Evolutionary conservation across 2,329 filamentous ascomycete species (phyloP).

Genomic region (Colletotrichum magnum): DNA sequence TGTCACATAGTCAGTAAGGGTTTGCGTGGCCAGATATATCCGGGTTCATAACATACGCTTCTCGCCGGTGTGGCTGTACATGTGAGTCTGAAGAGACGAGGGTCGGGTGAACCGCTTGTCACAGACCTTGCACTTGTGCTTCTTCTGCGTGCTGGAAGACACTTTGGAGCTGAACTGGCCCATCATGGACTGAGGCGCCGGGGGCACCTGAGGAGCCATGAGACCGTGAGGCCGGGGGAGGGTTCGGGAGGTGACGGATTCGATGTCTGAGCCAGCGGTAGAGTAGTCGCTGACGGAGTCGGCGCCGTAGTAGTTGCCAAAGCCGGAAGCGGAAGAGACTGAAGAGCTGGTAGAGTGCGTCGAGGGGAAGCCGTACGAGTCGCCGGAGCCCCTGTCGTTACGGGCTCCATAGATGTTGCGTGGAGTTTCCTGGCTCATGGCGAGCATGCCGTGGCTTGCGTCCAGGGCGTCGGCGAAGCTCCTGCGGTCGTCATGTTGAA

Average conservation of each 20-base stretch:
- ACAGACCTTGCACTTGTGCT: conserved; percentile 99
- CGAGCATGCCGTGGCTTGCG: conserved; percentile 93
- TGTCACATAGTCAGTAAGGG: conserved; percentile 53
- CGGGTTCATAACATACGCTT: conserved; percentile 81
- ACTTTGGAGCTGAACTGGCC: conserved; percentile 97
- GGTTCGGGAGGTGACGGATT: conserved; percentile 84
- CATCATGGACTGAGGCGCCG: conserved; percentile 98
- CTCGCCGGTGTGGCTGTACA: conserved; percentile 98
- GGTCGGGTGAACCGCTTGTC: conserved; percentile 97
- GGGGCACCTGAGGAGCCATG: conserved; percentile 75
- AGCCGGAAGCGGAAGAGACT: conserved; percentile 92
- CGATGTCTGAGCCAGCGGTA: conserved; percentile 88
- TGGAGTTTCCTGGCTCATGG: conserved; percentile 95
- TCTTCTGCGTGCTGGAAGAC: conserved; percentile 96
- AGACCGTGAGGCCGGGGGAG: conserved; percentile 81
- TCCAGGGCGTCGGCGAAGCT: conserved; percentile 92
- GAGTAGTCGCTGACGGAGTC: conserved; percentile 95
- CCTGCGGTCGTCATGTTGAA: conserved; percentile 67
- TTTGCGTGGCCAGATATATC: neutral
- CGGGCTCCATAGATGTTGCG: conserved; percentile 87
- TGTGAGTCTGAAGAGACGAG: conserved; percentile 95
- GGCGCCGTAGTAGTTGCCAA: conserved; percentile 87
- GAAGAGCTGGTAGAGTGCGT: conserved; percentile 89
- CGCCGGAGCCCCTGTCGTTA: conserved; percentile 78
- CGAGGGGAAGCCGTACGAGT: conserved; percentile 93